Evolutionary conservation across 768 basidiomycete genomes (phyloP).

Genomic region (Suillus occidentalis): DNA sequence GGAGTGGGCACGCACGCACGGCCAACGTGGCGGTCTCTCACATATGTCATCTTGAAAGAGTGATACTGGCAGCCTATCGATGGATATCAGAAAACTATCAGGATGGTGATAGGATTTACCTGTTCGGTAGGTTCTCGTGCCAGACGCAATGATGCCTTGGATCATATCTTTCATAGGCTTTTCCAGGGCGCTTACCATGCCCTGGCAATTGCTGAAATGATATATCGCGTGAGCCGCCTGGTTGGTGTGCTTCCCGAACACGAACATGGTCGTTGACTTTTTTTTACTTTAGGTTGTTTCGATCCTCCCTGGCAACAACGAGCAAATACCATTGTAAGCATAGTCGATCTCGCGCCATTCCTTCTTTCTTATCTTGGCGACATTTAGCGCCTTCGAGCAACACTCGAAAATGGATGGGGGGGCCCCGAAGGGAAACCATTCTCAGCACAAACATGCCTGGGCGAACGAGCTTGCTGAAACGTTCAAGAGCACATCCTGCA

Average conservation of each 20-base stretch:
- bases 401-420: conserved; percentile 16
- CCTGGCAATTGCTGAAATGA: conserved; percentile 37
- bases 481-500: conserved; percentile 32
- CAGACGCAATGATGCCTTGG: not conserved
- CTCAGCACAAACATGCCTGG: not conserved
- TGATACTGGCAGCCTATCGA: conserved; percentile 29
- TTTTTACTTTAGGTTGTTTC: conserved; percentile 32
- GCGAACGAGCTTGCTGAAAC: conserved; percentile 13
- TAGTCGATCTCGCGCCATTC: not conserved
- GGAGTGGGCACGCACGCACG: conserved; percentile 34
- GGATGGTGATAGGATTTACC: conserved; percentile 33
- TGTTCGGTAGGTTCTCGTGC: conserved; percentile 33
- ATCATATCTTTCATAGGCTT: conserved; percentile 31
- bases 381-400: conserved; percentile 31
- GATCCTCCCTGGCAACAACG: conserved; percentile 31
- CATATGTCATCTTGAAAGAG: conserved; percentile 27
- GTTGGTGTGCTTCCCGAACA: conserved; percentile 4
- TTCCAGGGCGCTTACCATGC: conserved; percentile 45
- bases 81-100: conserved; percentile 35
- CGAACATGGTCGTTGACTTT: not conserved
- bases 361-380: not conserved
- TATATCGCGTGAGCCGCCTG: conserved; percentile 27
- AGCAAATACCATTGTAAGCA: conserved; percentile 36
- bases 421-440: not conserved
- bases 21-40: conserved; percentile 12